These are phyloP conservation scores for Microsporum audouinii DNA, from an alignment of 2,329 filamentous ascomycete species.

Conservation along the genomic window DNA sequence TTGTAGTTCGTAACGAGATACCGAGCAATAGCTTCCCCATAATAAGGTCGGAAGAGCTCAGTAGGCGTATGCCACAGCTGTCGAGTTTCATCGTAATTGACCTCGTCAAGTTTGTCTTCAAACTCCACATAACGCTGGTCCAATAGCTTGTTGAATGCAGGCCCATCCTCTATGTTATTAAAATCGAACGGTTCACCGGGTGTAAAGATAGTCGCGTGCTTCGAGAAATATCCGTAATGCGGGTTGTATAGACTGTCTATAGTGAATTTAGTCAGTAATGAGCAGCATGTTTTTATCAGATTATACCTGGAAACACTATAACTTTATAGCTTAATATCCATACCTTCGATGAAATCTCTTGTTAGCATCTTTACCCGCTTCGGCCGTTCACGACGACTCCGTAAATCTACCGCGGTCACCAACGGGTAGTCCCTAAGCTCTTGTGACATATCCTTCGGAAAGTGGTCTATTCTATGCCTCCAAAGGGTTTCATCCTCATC, in stretches of 20 bases:
- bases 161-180: conserved; percentile 65
- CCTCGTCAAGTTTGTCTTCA: conserved; percentile 72
- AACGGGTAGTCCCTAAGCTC: conserved; percentile 75
- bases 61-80: conserved; percentile 98
- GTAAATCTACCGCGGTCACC: conserved; percentile 71
- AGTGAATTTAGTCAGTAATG: conserved; percentile 1
- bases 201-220: conserved; percentile 90
- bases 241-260: conserved; percentile 89
- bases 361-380: conserved; percentile 91
- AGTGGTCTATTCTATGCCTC: conserved; percentile 70
- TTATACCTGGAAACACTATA: background rate
- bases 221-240: conserved; percentile 90
- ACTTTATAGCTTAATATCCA: conserved; percentile 10
- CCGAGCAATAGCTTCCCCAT: conserved; percentile 92
- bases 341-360: conserved; percentile 93
- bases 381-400: conserved; percentile 61
- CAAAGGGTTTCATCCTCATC: conserved; percentile 56
- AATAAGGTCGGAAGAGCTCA: conserved; percentile 90
- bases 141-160: conserved; percentile 67
- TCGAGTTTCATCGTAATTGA: conserved; percentile 59
- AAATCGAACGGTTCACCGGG: conserved; percentile 90
- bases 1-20: conserved; percentile 96
- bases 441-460: conserved; percentile 63
- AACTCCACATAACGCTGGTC: conserved; percentile 77
- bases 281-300: background rate